Base-by-base conservation (phyloP, 495 filamentous ascomycete genomes). In the Bacidia gigantensis region DNA sequence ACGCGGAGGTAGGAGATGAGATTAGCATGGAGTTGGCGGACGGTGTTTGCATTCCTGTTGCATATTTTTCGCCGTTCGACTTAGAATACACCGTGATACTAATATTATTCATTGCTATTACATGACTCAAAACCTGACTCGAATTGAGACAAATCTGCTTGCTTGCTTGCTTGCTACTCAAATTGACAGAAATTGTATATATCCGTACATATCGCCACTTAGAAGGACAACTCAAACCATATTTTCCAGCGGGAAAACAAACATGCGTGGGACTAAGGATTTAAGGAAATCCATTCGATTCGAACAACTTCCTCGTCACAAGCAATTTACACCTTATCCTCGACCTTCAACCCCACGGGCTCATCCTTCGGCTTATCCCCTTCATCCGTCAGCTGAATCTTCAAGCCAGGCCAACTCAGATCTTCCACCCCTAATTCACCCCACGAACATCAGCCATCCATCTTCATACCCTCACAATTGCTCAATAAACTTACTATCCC, bases 401-500 rank as follows among this genome's bases (percentile, higher is more conserved):
- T 35, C 29, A 35, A 35, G 7, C 29, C 29, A 7, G 29, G 29
- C 29, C 29, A 35, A 35, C 29, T 35, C 29, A 35, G 14, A 35
- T 35, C 29, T 35, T 35, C 29, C 29, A 35, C 29, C 29, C 29
- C 29, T 35, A 35, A 35, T 35, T n/a, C 29, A 35, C 29, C 29
- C 29, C 29, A 14, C 5, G 14, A 35, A 5, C 29, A 35, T 35
- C 29, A 35, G 29, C 29, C 14, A 35, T 7, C 29, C 29, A 35
- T 14, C 29, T 14, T 7, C 5, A 35, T 7, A 35, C 5, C 47
- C 32, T 59, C 46, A 62, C 39, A 77, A 51, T 58, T 73, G 69
- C 49, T 77, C 74, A 3, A 68, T 70, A 52, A 77, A 77, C 42
- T 67, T 64, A 9, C 72, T 75, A 52, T 74, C 72, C 5, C 74